Percentiles rank a stretch among this genome's conserved stretches.
These are phyloP conservation scores for Trametes cinnabarina DNA, from an alignment of 768 basidiomycete species.

Conservation along the genomic window DNA sequence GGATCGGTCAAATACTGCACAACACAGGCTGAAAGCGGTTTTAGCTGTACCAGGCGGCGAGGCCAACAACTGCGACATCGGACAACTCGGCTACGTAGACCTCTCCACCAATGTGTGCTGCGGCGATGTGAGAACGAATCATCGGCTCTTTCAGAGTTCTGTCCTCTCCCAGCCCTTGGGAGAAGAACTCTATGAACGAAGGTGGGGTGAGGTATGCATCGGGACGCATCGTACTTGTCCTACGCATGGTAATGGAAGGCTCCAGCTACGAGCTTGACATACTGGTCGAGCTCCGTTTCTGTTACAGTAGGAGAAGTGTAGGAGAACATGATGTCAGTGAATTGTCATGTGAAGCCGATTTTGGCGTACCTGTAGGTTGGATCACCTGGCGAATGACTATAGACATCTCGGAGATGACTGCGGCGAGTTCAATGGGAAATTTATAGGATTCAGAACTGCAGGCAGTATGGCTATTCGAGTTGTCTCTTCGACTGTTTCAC, in stretches of 20 bases:
- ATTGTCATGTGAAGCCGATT: background rate
- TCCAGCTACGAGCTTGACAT: background rate
- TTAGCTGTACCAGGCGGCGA: constrained; percentile 2
- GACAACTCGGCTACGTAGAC: constrained; percentile 11
- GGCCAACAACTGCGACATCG: background rate
- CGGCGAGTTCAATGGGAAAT: no score
- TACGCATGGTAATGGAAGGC: constrained; percentile 1
- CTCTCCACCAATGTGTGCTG: background rate
- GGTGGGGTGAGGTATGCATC: background rate
- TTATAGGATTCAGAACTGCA: no score
- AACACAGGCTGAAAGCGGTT: no score
- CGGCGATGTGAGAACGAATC: background rate
- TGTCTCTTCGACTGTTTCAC: no score
- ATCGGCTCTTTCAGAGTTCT: background rate
- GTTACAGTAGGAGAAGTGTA: no score
- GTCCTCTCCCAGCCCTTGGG: background rate
- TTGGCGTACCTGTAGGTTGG: background rate
- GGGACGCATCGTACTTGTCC: background rate
- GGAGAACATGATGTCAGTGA: no score
- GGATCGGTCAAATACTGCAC: no score
- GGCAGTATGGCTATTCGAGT: no score
- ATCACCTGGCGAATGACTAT: background rate
- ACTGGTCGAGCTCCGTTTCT: background rate
- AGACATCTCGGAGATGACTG: background rate
- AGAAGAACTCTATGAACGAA: background rate